phyloP scores from a whole-genome alignment of 1,284 basidiomycete species.

The Ceratobasidium sp. region DNA sequence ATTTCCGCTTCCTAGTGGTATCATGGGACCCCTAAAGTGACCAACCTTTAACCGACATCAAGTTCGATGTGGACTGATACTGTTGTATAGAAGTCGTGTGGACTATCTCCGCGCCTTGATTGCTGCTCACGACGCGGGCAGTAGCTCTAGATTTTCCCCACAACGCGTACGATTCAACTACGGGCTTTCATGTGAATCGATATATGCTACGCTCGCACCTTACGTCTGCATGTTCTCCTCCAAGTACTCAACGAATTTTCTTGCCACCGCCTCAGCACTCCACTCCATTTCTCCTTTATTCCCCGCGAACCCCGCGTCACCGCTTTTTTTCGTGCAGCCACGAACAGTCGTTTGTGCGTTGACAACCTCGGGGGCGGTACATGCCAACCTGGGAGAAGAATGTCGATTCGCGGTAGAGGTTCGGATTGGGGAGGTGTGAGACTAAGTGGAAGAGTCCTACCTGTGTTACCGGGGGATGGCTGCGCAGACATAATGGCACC shows the following conservation, averaged over 20 bases:
- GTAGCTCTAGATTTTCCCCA: background rate
- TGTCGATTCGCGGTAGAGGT: slow-evolving; percentile 55
- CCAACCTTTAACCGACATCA: background rate
- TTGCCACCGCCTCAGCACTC: slow-evolving; percentile 77
- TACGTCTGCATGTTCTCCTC: slow-evolving; percentile 70
- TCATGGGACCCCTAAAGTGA: background rate
- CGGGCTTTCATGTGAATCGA: background rate
- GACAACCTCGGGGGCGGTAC: slow-evolving; percentile 88
- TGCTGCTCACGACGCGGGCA: background rate
- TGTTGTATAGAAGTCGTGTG: too few species aligned
- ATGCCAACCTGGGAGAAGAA: slow-evolving; percentile 74
- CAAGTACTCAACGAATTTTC: slow-evolving; percentile 82
- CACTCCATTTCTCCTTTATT: slow-evolving; percentile 78
- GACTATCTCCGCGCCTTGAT: background rate
- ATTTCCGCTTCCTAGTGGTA: slow-evolving; percentile 1
- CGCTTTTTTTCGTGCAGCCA: slow-evolving; percentile 87
- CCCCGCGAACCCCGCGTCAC: slow-evolving; percentile 82
- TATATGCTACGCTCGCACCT: background rate
- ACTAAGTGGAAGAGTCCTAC: slow-evolving; percentile 69
- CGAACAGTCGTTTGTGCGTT: slow-evolving; percentile 88
- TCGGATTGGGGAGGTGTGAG: slow-evolving; percentile 51
- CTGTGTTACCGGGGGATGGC: slow-evolving; percentile 61
- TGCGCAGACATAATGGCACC: slow-evolving; percentile 76
- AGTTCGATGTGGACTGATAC: background rate
- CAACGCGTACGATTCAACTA: background rate